These are phyloP conservation scores for Curvularia eragrostidis DNA, from an alignment of 2,329 filamentous ascomycete species.

Conservation along the genomic window DNA sequence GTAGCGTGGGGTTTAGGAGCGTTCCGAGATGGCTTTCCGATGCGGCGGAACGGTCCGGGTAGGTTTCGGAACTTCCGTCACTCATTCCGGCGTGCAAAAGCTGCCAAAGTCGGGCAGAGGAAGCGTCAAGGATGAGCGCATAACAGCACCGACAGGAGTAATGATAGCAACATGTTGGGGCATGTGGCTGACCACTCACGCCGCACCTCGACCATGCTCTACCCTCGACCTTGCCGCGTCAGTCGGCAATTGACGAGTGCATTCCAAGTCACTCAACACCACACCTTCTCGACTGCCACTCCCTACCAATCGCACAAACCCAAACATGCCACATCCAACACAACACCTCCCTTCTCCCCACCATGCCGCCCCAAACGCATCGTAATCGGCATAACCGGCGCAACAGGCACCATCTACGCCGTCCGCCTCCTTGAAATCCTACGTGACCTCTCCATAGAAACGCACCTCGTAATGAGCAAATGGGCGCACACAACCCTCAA, in stretches of 20 bases:
- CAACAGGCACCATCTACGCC: slow-evolving; percentile 2
- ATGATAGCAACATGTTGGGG: neutral
- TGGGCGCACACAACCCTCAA: neutral
- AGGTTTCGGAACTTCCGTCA: neutral
- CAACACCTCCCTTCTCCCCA: too few species aligned
- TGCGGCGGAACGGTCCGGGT: neutral
- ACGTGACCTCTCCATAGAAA: slow-evolving; percentile 3
- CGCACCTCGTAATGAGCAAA: slow-evolving; percentile 1
- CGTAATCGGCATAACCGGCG: slow-evolving; percentile 1
- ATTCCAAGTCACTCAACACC: slow-evolving; percentile 1
- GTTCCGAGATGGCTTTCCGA: neutral
- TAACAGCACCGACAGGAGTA: neutral
- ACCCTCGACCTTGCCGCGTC: neutral
- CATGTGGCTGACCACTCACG: neutral
- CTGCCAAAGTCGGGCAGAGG: neutral
- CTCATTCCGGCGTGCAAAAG: neutral
- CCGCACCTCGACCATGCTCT: neutral
- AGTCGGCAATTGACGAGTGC: neutral
- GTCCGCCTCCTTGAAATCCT: slow-evolving; percentile 2
- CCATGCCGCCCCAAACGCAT: slow-evolving; percentile 1
- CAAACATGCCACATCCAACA: too few species aligned
- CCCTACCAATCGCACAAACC: too few species aligned
- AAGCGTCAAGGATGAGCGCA: neutral
- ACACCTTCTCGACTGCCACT: neutral
- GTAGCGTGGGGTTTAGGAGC: neutral